Percentiles rank a stretch among this genome's conserved stretches.
These are phyloP conservation scores for Pythium phragmiticola DNA, from an alignment of 352 stramenopile species.

Conservation along the genomic window DNA sequence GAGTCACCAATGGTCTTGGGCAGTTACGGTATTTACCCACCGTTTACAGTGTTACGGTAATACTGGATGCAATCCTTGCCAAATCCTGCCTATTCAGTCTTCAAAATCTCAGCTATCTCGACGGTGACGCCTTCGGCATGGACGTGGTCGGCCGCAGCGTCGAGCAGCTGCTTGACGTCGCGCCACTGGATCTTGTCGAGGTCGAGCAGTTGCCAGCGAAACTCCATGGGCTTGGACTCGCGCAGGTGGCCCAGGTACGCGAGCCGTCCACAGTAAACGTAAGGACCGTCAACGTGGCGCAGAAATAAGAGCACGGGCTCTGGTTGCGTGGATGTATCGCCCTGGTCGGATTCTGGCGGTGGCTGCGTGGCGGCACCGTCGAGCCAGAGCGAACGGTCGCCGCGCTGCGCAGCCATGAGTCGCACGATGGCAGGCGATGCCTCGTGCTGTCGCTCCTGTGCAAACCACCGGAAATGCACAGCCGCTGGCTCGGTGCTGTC, in stretches of 20 bases:
- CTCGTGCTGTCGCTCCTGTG: constrained; percentile 31
- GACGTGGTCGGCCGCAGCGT: constrained; percentile 3
- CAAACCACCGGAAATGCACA: constrained; percentile 67
- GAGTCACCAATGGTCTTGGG: too few species aligned
- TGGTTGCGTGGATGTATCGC: not conserved
- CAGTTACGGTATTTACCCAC: not conserved
- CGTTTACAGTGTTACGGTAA: not conserved
- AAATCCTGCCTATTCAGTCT: not conserved
- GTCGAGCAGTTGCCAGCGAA: constrained; percentile 69
- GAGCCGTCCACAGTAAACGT: constrained; percentile 69
- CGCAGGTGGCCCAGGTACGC: constrained; percentile 43
- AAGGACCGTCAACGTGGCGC: constrained; percentile 45
- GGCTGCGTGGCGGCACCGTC: constrained; percentile 17
- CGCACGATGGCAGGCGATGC: constrained; percentile 34
- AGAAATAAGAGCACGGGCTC: constrained; percentile 54
- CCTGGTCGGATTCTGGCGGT: not conserved
- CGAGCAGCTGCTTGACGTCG: constrained; percentile 30
- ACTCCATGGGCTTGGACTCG: constrained; percentile 43
- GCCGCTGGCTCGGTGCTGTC: not conserved
- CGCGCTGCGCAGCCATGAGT: constrained; percentile 30
- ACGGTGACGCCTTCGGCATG: not conserved
- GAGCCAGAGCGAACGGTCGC: constrained; percentile 34
- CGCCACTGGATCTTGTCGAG: constrained; percentile 29
- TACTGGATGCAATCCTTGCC: not conserved
- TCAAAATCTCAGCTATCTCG: constrained; percentile 1